Evolutionary conservation across 140 eudicot species (phyloP).

Genomic region (Flaveria floridana): DNA sequence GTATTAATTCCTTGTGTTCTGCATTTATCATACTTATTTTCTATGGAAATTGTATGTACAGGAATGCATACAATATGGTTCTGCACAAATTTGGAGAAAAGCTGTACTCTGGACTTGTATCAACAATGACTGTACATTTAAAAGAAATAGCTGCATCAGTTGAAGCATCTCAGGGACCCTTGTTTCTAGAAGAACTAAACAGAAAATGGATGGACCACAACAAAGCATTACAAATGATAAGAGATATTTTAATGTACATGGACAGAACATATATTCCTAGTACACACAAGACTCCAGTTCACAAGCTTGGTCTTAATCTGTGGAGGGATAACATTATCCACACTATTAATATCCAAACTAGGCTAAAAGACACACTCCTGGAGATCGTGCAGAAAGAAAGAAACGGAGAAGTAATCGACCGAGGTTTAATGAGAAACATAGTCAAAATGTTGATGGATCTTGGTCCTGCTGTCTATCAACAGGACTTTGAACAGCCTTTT

Average conservation of each 20-base stretch:
- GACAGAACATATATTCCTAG: constrained; percentile 64
- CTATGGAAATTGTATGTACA: constrained; percentile 22
- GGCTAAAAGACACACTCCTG: constrained; percentile 54
- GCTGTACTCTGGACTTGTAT: constrained; percentile 55
- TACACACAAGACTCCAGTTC: constrained; percentile 61
- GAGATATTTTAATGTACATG: constrained; percentile 70
- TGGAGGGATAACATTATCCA: constrained; percentile 61
- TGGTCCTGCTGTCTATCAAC: constrained; percentile 54
- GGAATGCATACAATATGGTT: constrained; percentile 70
- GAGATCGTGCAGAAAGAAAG: constrained; percentile 54
- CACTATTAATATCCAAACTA: constrained; percentile 44
- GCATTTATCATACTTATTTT: neutral
- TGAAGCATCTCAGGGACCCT: constrained; percentile 51
- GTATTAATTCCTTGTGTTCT: too few relatives aligned
- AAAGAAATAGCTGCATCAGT: constrained; percentile 50
- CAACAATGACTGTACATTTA: constrained; percentile 53
- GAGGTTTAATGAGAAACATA: constrained; percentile 66
- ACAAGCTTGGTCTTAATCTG: constrained; percentile 57
- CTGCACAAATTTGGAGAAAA: constrained; percentile 60
- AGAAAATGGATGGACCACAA: constrained; percentile 59
- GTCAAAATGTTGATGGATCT: constrained; percentile 65
- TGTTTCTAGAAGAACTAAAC: constrained; percentile 53
- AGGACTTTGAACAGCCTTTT: constrained; percentile 58
- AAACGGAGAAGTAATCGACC: constrained; percentile 50
- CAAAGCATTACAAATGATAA: constrained; percentile 60